These are phyloP conservation scores for Aspergillus tanneri DNA, from an alignment of 2,329 filamentous ascomycete genomes.

Conservation along the genomic window DNA sequence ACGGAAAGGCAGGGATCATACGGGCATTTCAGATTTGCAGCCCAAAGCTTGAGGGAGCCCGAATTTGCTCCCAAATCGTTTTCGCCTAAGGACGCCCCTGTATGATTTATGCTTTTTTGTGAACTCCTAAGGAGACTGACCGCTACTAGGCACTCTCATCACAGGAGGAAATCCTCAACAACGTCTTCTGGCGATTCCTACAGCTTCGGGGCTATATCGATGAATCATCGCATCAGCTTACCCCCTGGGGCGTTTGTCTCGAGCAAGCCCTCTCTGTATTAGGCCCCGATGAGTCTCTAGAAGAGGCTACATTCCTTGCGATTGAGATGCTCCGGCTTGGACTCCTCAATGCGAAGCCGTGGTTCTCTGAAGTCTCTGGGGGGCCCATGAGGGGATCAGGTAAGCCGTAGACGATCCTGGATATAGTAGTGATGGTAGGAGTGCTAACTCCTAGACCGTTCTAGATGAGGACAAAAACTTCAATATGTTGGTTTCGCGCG, in stretches of 20 bases:
- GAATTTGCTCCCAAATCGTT: slow-evolving; percentile 70
- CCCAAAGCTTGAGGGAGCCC: slow-evolving; percentile 66
- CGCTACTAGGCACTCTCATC: slow-evolving; percentile 51
- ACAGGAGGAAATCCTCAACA: slow-evolving; percentile 70
- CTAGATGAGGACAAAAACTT: slow-evolving; percentile 72
- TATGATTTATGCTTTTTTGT: slow-evolving; percentile 20
- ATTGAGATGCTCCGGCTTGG: slow-evolving; percentile 81
- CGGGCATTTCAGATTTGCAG: slow-evolving; percentile 41
- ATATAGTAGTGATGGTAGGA: background rate
- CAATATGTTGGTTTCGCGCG: slow-evolving; percentile 79
- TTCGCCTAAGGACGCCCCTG: slow-evolving; percentile 52
- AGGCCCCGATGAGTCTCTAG: slow-evolving; percentile 58
- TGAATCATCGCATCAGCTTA: slow-evolving; percentile 70
- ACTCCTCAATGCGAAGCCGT: slow-evolving; percentile 70
- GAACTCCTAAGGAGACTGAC: slow-evolving; percentile 9
- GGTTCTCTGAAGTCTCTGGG: slow-evolving; percentile 58
- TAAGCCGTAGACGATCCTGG: slow-evolving; percentile 25
- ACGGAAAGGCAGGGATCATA: slow-evolving; percentile 22
- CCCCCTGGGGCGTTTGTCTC: slow-evolving; percentile 78
- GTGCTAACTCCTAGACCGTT: slow-evolving; percentile 26
- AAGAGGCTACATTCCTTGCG: slow-evolving; percentile 77
- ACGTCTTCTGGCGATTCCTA: slow-evolving; percentile 84
- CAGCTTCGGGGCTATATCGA: slow-evolving; percentile 85
- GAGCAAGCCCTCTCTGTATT: slow-evolving; percentile 66
- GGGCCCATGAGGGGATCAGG: slow-evolving; percentile 59